Base-by-base conservation (phyloP, 495 filamentous ascomycete species). In the Bacidia gigantensis region DNA sequence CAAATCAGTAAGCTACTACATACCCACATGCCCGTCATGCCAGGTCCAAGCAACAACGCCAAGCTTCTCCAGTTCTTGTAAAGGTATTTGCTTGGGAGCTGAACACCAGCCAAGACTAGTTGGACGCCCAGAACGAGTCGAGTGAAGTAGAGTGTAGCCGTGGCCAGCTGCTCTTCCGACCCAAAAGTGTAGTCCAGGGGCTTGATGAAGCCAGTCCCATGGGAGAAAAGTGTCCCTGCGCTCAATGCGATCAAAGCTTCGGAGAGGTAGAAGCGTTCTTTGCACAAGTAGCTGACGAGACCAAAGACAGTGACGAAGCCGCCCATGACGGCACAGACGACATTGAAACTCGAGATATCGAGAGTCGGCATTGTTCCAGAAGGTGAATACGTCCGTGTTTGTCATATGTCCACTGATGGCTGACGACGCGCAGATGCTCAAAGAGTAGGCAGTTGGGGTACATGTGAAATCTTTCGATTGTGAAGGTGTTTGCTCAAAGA, bases 21-120 rank as follows among this genome's bases (percentile, higher is more conserved):
- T n/a, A 94, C 56, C 90, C 90, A 95, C 89, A 95, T 95, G 52
- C 70, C 70, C 12, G 76, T 74, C 89, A 95, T 95, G 29, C 84
- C 81, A 9, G 89, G 89, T 0, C 88, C 88, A 9, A 95, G 75
- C 2, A 95, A 76, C 9, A 90, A 62, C 0, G 77, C 66, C 20
- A 97, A 69, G 24, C 80, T 80, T 56, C 78, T 83, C 87, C 87
- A 89, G 83, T 95, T 80, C 57, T 72, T 76, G 62, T 73, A 67
- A 38, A 95, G 69, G 60, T 95, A 95, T 38, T 84, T 83, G 59
- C 81, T 87, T 10, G 90, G 89, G n/a, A 97, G 72, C 63, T 95
- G 90, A 0, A 95, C 80, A 18, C 90, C 90, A 3, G 89, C 87
- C 9, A 95, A 70, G 14, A 95, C 86, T 41, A 97, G 71, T 67